phyloP scores from a whole-genome alignment of 345 rosid species.

The Excoecaria cochinchinensis region DNA sequence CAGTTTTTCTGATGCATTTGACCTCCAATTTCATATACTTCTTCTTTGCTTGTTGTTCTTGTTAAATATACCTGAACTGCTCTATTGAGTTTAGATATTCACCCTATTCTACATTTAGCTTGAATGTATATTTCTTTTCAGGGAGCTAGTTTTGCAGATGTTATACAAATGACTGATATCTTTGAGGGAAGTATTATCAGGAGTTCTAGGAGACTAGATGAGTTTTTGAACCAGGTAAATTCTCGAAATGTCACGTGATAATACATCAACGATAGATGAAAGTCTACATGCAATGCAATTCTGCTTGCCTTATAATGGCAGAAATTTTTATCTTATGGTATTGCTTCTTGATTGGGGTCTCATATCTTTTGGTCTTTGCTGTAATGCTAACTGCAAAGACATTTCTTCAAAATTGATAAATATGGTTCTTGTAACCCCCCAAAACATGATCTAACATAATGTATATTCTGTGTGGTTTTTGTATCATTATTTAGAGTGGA shows the following conservation, averaged over 20 bases:
- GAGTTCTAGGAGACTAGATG: conserved; percentile 92
- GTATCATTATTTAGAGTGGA: too few relatives aligned
- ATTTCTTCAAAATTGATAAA: too few relatives aligned
- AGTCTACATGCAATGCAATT: neutral
- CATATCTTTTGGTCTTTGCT: neutral
- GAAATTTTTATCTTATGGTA: neutral
- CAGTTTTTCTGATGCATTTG: neutral
- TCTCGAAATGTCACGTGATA: neutral
- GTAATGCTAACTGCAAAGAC: neutral
- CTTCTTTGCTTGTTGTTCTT: neutral
- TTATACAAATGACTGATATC: conserved; percentile 93
- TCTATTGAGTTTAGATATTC: neutral
- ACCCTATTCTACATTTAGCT: neutral
- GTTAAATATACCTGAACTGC: neutral
- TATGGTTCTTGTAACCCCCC: too few relatives aligned
- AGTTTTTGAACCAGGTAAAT: conserved; percentile 90
- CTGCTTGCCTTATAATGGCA: neutral
- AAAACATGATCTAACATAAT: too few relatives aligned
- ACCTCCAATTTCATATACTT: neutral
- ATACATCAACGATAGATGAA: neutral
- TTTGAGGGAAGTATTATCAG: conserved; percentile 97
- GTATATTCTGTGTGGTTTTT: too few relatives aligned
- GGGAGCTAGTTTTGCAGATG: conserved; percentile 92
- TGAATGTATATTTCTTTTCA: conserved; percentile 24
- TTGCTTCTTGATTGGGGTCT: neutral